Evolutionary conservation across 2,329 filamentous ascomycete genomes (phyloP), one percentile per base, ranked within the genome.

Genomic region (Clonostachys chloroleuca): DNA sequence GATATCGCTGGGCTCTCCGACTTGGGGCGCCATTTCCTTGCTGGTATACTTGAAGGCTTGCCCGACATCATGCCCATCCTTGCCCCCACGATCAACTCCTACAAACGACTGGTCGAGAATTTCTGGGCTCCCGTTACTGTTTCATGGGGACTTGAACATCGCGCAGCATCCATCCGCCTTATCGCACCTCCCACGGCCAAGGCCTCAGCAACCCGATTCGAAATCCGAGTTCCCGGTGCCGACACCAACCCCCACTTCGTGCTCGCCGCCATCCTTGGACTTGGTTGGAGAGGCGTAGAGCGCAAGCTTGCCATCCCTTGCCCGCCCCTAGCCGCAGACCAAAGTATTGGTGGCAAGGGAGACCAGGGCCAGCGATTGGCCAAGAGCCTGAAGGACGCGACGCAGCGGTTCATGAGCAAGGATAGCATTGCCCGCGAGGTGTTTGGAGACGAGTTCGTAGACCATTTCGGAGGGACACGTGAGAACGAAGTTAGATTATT

Each of bases 121-220:
- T 97, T 96, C 70, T 99, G 94, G 94, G 94, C 94, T 0, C 94
- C 94, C 0, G 94, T 99, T 6, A 96, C 92, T 0, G 94, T 97
- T 0, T 96, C 90, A 0, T 99, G 94, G 94, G 94, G 94, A 1
- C 72, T 96, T 6, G 94, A 97, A 68, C 92, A 99, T 65, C 89
- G 94, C 51, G 92, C 91, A 6, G 92, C 94, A 1, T 95, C 89
- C 0, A 87, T 99, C 54, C 82, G 94, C 16, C 69, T 99, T 34
- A 96, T 99, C 55, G 83, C 89, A 0, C 92, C 92, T 12, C 92
- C 94, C 0, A 94, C 89, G 0, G 80, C 87, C 34, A 92, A 90
- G 54, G 76, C 89, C 0, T 89, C 89, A 53, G 89, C 91, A 6
- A 97, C 92, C 10, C 81, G 94, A 12, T 92, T 99, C 61, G 94